Evolutionary conservation across 192 early-diverging fungal genomes (phyloP).

Genomic region (Gryganskiella cystojenkinii): DNA sequence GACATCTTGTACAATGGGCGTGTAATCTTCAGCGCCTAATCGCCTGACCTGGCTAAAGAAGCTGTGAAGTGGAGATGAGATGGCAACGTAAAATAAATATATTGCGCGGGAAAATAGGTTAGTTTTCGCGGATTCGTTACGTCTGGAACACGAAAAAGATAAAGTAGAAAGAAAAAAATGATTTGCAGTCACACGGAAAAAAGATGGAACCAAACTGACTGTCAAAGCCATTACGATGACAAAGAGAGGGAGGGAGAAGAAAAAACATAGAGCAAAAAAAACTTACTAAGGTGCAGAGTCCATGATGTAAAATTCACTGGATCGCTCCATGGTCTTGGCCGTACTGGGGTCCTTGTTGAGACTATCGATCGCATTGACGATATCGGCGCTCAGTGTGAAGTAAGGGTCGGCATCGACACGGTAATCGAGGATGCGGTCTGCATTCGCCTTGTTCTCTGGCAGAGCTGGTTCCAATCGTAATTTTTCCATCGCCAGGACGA

Average conservation of each 20-base stretch:
- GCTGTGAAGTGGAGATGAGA: constrained; percentile 52
- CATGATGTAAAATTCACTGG: constrained; percentile 89
- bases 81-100: constrained; percentile 4
- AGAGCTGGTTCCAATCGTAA: constrained; percentile 65
- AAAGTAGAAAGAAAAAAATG: background rate
- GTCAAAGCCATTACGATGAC: too few species aligned
- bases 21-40: constrained; percentile 83
- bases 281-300: constrained; percentile 92
- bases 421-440: constrained; percentile 56
- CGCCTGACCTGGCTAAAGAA: constrained; percentile 93
- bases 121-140: background rate
- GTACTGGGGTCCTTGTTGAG: constrained; percentile 81
- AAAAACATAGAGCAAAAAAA: background rate
- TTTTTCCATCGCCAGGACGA: constrained; percentile 77
- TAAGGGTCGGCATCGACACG: constrained; percentile 65
- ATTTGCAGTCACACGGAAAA: constrained; percentile 64
- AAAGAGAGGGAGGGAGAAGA: background rate
- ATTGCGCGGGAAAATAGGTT: background rate
- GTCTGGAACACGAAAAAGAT: background rate
- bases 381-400: constrained; percentile 67
- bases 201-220: too few species aligned
- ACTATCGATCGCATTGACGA: constrained; percentile 76
- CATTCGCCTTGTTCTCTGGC: constrained; percentile 58
- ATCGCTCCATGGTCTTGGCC: constrained; percentile 71
- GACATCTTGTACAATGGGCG: constrained; percentile 95